These are phyloP conservation scores for Euphorbia schlechtendalii DNA, from an alignment of 441 rosid species.

Conservation along the genomic window DNA sequence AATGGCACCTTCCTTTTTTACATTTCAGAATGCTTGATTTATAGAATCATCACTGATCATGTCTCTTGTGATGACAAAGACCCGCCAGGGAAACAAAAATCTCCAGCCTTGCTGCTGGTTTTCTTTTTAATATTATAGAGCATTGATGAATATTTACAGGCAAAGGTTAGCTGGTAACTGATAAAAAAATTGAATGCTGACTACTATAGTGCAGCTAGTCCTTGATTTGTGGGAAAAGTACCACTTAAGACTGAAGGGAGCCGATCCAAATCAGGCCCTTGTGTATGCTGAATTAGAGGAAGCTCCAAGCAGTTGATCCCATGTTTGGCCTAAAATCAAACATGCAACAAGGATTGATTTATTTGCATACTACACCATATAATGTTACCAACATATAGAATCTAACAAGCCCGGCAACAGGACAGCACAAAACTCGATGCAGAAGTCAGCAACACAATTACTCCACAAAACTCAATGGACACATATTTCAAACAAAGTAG, in stretches of 20 bases:
- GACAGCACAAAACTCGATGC: no score
- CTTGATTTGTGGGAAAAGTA: constrained; percentile 20
- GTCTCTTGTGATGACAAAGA: constrained; percentile 7
- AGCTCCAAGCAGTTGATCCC: constrained; percentile 73
- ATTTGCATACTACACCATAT: neutral
- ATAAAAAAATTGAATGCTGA: neutral
- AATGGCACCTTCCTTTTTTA: neutral
- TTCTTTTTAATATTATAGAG: neutral
- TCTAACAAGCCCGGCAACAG: no score
- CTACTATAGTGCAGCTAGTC: neutral
- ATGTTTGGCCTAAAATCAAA: constrained; percentile 45
- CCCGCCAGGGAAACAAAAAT: neutral
- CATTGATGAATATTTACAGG: constrained; percentile 4
- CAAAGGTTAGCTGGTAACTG: constrained; percentile 6
- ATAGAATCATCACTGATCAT: no score
- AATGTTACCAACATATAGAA: neutral
- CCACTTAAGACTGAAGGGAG: constrained; percentile 66
- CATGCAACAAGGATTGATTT: neutral
- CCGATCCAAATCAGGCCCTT: constrained; percentile 68
- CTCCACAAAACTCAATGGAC: neutral
- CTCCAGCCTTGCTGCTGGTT: neutral
- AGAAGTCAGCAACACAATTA: no score
- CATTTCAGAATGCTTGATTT: no score
- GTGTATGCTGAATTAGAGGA: constrained; percentile 72
- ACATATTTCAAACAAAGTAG: neutral